These are phyloP conservation scores for Solanum pinnatisectum DNA, from an alignment of 257 asterid species.

Conservation along the genomic window DNA sequence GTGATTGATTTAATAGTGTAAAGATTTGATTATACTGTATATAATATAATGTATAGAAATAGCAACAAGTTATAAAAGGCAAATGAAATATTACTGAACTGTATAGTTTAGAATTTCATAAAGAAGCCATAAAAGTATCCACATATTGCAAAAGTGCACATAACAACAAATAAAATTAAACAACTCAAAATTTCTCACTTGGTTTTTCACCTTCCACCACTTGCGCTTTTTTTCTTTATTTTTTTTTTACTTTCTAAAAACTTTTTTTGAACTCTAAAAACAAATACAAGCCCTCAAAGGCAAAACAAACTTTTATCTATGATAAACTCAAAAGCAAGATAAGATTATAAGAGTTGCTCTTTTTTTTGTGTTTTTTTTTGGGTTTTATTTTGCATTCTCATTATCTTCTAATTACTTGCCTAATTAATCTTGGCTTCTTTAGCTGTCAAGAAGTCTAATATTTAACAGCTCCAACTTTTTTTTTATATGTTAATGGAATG, in stretches of 20 bases:
- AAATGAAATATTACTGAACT: background rate
- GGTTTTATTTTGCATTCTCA: background rate
- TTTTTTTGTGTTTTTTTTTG: no score
- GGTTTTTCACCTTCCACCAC: background rate
- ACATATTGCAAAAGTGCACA: background rate
- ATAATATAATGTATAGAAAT: no score
- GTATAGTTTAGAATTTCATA: background rate
- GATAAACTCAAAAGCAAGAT: background rate
- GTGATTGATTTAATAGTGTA: background rate
- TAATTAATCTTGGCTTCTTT: constrained; percentile 2
- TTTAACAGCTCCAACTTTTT: constrained; percentile 19
- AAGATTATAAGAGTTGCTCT: background rate
- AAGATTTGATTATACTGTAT: background rate
- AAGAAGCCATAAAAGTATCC: background rate
- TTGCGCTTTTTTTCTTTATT: background rate
- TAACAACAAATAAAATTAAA: background rate
- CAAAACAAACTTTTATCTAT: background rate
- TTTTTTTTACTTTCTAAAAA: background rate
- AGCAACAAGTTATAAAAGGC: background rate
- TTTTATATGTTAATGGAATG: background rate
- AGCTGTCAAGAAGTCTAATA: constrained; percentile 21
- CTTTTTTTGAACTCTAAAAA: background rate
- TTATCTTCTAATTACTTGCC: constrained; percentile 1
- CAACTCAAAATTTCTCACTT: background rate
- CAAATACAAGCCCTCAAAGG: background rate